Evolutionary conservation across 768 basidiomycete species (phyloP).

Genomic region (Dacryopinax primogenitus): DNA sequence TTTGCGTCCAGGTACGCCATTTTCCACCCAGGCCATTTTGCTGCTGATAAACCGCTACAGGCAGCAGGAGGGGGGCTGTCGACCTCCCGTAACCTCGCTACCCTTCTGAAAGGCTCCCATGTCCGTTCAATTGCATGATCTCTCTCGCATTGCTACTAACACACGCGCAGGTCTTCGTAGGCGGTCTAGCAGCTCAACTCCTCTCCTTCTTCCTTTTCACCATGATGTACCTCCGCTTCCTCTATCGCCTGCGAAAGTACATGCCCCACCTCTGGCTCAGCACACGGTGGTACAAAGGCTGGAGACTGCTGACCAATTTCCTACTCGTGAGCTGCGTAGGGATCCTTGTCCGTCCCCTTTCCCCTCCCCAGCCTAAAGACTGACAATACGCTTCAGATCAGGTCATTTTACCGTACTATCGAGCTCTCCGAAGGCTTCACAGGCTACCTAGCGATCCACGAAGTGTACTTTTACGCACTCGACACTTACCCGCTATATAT

Average conservation of each 20-base stretch:
- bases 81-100: conserved; percentile 28
- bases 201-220: conserved; percentile 38
- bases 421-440: conserved; percentile 54
- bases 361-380: conserved; percentile 23
- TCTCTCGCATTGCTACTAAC: background rate
- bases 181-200: conserved; percentile 44
- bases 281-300: conserved; percentile 41
- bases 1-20: conserved; percentile 45
- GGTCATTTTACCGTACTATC: conserved; percentile 45
- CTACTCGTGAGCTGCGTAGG: conserved; percentile 46
- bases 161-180: conserved; percentile 35
- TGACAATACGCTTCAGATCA: conserved; percentile 29
- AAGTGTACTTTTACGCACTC: conserved; percentile 51
- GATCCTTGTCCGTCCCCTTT: conserved; percentile 39
- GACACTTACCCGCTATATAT: conserved; percentile 56
- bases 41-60: conserved; percentile 21
- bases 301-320: conserved; percentile 43
- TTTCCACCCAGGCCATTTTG: background rate
- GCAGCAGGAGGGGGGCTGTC: conserved; percentile 40
- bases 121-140: conserved; percentile 22
- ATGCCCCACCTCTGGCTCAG: conserved; percentile 32
- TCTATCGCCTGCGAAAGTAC: conserved; percentile 36
- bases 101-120: conserved; percentile 27
- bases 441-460: conserved; percentile 44
- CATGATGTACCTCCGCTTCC: conserved; percentile 36